Evolutionary conservation across 371 early-diverging fungal species (phyloP).

Genomic region (Apophysomyces sp.): DNA sequence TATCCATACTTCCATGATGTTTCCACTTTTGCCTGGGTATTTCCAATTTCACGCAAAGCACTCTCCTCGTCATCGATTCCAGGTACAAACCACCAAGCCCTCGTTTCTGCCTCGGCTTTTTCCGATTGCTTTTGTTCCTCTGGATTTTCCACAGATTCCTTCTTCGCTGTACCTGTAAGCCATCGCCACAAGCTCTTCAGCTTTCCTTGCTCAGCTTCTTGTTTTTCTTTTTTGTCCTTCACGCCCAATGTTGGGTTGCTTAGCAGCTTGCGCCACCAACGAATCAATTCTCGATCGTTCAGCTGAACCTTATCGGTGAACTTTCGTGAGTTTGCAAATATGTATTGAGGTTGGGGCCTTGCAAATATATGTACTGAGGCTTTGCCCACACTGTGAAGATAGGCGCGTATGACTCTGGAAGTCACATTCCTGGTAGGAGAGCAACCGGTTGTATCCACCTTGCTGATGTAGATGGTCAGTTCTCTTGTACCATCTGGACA

Average conservation of each 20-base stretch:
- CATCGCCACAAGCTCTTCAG: not conserved
- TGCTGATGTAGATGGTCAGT: constrained; percentile 53
- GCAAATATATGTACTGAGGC: constrained; percentile 71
- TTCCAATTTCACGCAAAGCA: constrained; percentile 34
- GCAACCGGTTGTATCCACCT: constrained; percentile 62
- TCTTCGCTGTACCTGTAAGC: not conserved
- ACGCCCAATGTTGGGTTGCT: constrained; percentile 4
- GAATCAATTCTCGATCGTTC: constrained; percentile 63
- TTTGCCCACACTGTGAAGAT: constrained; percentile 39
- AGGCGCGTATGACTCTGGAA: constrained; percentile 43
- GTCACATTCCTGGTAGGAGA: constrained; percentile 22
- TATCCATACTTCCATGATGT: constrained; percentile 62
- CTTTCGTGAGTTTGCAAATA: constrained; percentile 72
- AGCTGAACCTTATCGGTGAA: constrained; percentile 61
- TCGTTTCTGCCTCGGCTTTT: not conserved
- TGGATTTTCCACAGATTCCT: not conserved
- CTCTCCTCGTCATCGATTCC: constrained; percentile 50
- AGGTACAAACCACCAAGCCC: constrained; percentile 64
- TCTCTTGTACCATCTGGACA: not conserved
- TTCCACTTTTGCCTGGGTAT: constrained; percentile 9
- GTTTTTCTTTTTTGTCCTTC: not conserved
- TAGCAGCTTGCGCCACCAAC: constrained; percentile 73
- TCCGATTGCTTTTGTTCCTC: not conserved
- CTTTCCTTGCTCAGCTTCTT: not conserved
- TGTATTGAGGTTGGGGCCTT: constrained; percentile 82